A percentile compares a stretch with the other conserved stretches of the same genome.
These are phyloP conservation scores for Candida khao-thaluensis DNA, from an alignment of 805 yeast species.

Conservation along the genomic window DNA sequence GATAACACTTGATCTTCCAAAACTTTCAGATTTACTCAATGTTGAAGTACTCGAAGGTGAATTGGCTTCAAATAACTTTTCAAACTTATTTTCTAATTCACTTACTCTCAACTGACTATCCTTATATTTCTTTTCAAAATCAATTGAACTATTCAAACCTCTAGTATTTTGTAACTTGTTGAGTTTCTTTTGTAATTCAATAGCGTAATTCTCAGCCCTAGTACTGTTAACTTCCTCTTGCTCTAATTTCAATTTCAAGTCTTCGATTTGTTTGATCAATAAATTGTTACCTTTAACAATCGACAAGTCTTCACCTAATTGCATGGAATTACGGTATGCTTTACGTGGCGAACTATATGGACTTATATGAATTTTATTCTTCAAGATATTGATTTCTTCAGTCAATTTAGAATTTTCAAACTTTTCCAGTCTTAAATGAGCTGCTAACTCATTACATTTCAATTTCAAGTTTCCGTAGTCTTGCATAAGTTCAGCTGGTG, in stretches of 20 bases:
- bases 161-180: conserved; percentile 42
- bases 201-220: conserved; percentile 51
- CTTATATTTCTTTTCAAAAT: conserved; percentile 35
- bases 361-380: conserved; percentile 42
- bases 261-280: conserved; percentile 45
- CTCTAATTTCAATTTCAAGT: conserved; percentile 47
- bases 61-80: conserved; percentile 21
- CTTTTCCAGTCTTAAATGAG: conserved; percentile 46
- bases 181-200: conserved; percentile 42
- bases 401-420: conserved; percentile 45
- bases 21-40: conserved; percentile 35
- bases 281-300: conserved; percentile 16
- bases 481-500: conserved; percentile 31
- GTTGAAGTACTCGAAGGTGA: conserved; percentile 12
- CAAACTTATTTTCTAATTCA: conserved; percentile 33
- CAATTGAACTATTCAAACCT: conserved; percentile 33
- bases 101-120: conserved; percentile 34
- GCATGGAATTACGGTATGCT: conserved; percentile 30
- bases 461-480: conserved; percentile 51
- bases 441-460: conserved; percentile 52
- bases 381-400: conserved; percentile 59
- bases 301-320: conserved; percentile 31
- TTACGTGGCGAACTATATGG: conserved; percentile 29
- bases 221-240: conserved; percentile 50
- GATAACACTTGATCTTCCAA: conserved; percentile 24